Percentiles rank a stretch among this genome's conserved stretches.
Conservation (phyloP, 208 protist species). For the Naegleria fowleri region DNA sequence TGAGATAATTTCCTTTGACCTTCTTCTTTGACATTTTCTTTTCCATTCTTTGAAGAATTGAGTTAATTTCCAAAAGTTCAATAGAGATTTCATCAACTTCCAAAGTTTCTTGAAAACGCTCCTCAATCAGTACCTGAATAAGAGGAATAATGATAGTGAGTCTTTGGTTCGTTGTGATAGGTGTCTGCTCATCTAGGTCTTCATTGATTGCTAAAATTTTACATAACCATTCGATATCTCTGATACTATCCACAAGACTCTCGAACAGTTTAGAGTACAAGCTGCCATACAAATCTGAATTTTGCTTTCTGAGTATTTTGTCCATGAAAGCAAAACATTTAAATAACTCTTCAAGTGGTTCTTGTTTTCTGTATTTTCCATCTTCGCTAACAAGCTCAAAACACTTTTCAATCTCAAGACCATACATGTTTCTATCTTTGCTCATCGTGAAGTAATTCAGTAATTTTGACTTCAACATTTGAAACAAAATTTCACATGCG, state of each 20-base stretch:
- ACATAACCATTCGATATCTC: background rate
- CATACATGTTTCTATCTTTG: background rate
- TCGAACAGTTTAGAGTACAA: background rate
- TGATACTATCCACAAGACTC: background rate
- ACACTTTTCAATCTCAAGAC: background rate
- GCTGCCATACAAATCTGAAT: background rate
- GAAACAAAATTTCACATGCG: background rate
- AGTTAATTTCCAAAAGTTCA: background rate
- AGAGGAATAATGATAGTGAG: background rate
- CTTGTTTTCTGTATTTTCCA: background rate
- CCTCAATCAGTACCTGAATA: background rate
- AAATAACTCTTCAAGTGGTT: background rate
- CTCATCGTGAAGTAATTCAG: background rate
- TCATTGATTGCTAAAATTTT: background rate
- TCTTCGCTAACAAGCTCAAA: background rate
- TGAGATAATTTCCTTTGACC: background rate
- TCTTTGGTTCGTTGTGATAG: background rate
- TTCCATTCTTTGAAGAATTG: background rate
- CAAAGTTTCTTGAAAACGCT: background rate
- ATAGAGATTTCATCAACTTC: background rate
- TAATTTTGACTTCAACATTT: background rate
- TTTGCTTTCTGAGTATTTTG: background rate
- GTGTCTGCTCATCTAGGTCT: background rate
- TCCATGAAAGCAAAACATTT: background rate
- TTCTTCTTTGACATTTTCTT: background rate